A percentile compares a stretch with the other conserved stretches of the same genome.
phyloP scores from a whole-genome alignment of 2,329 filamentous ascomycete species.

The Colletotrichum incanum region DNA sequence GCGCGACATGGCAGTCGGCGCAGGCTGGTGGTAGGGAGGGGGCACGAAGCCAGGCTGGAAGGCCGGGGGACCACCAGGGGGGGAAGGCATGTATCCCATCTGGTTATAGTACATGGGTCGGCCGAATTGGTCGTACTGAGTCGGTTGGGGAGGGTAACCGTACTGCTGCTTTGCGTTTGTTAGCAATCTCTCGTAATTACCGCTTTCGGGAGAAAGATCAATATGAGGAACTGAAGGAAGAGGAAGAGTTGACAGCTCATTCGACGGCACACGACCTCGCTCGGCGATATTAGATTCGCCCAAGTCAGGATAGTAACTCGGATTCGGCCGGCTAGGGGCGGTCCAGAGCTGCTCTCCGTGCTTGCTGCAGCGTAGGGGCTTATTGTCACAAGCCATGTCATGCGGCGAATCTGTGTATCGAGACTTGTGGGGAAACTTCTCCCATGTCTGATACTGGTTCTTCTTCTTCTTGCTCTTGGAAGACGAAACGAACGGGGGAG shows the following conservation, averaged over 20 bases:
- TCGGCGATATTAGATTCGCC: conserved; percentile 46
- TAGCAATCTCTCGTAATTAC: conserved; percentile 82
- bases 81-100: conserved; percentile 66
- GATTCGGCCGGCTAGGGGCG: conserved; percentile 26
- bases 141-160: conserved; percentile 64
- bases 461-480: conserved; percentile 64
- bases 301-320: conserved; percentile 29
- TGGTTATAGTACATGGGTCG: conserved; percentile 60
- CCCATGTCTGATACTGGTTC: conserved; percentile 46
- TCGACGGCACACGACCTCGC: conserved; percentile 48
- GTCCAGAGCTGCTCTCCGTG: conserved; percentile 58
- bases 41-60: conserved; percentile 63
- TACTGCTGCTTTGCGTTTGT: conserved; percentile 78
- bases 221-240: conserved; percentile 53
- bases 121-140: conserved; percentile 59
- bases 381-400: conserved; percentile 51
- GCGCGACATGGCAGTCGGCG: conserved; percentile 81
- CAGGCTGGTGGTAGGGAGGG: conserved; percentile 56
- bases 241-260: neutral
- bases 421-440: conserved; percentile 60
- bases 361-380: conserved; percentile 62
- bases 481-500: conserved; percentile 42
- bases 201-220: conserved; percentile 79
- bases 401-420: conserved; percentile 57
- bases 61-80: conserved; percentile 52